Evolutionary conservation across 305 asterid genomes (phyloP), one percentile per base, ranked within the genome.

Genomic region (Fraxinus paxiana): DNA sequence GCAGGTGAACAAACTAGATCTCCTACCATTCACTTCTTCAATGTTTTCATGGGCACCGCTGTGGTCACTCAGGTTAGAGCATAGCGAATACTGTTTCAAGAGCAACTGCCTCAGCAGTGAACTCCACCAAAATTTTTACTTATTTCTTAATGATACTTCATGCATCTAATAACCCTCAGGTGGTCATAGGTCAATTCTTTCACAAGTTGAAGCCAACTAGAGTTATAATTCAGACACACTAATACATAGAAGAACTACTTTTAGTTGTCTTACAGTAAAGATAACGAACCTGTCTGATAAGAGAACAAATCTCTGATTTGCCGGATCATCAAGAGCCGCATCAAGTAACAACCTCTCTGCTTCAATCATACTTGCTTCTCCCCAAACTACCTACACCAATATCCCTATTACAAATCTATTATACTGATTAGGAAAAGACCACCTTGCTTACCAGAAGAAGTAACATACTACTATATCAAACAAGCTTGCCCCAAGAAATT

Each of bases 271-370:
- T 43, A 7, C 26, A 48, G 43, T 77, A 67, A 81, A 61, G 69
- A 73, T 43, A 74, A 61, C 78, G 6, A 59, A 96, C 99, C 98
- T 96, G 90, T 96, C 99, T 35, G 99, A 94, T 84, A 96, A 86
- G 81, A 96, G 98, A 85, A 96, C 86, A 74, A 96, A 96, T 93
- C 97, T 94, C 88, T 90, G 94, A 86, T 96, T 94, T 0, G 97
- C 95, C 7, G 97, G 98, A 89, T 94, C 94, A 79, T 88, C 87
- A 81, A 96, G 96, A 76, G 99, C 98, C 83, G 86, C 91, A 76
- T 85, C 90, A 84, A 96, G 88, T 79, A 96, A 85, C 84, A 96
- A 83, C 88, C 98, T 96, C 91, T 96, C 98, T n/a, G 98, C 99
- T 86, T 86, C 90, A 86, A 96, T 93, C 99, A 96, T 96, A 88